These are phyloP conservation scores for Quambalaria eucalypti DNA, from an alignment of 1,284 basidiomycete species.

Conservation along the genomic window DNA sequence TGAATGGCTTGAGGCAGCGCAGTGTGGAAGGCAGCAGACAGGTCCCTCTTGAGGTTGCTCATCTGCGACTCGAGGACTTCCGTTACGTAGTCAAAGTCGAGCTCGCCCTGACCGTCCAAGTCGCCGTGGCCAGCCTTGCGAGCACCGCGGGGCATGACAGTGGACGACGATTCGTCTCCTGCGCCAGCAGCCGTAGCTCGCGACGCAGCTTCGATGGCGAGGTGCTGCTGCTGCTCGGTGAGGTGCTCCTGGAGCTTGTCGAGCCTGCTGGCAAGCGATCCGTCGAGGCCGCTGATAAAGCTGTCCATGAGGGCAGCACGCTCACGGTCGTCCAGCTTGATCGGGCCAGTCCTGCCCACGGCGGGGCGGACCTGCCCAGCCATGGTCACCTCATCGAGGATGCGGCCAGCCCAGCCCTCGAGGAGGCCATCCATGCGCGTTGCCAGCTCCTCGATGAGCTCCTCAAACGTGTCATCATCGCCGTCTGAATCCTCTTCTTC, in stretches of 20 bases:
- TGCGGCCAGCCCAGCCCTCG: constrained; percentile 40
- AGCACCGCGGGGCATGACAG: background rate
- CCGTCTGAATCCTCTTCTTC: too few species aligned
- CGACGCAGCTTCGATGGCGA: background rate
- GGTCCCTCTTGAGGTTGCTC: constrained; percentile 14
- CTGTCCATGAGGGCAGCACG: constrained; percentile 7
- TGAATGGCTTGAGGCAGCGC: constrained; percentile 6
- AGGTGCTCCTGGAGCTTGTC: constrained; percentile 2
- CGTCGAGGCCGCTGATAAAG: constrained; percentile 4
- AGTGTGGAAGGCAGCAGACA: constrained; percentile 15
- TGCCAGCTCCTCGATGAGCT: constrained; percentile 37
- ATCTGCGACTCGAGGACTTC: constrained; percentile 28
- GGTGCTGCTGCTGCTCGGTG: background rate
- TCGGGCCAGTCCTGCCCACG: background rate
- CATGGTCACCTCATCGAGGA: constrained; percentile 38
- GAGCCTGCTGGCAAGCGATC: constrained; percentile 3
- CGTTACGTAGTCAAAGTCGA: constrained; percentile 36
- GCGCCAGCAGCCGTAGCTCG: background rate
- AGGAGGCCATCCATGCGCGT: constrained; percentile 27
- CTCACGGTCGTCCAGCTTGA: too few species aligned
- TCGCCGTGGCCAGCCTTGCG: constrained; percentile 4
- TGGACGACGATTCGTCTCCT: background rate
- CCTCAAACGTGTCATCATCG: too few species aligned
- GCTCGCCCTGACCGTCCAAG: constrained; percentile 21
- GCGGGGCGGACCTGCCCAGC: constrained; percentile 34